phyloP scores from a whole-genome alignment of 2,329 filamentous ascomycete genomes.

The Pseudogymnoascus sp. region DNA sequence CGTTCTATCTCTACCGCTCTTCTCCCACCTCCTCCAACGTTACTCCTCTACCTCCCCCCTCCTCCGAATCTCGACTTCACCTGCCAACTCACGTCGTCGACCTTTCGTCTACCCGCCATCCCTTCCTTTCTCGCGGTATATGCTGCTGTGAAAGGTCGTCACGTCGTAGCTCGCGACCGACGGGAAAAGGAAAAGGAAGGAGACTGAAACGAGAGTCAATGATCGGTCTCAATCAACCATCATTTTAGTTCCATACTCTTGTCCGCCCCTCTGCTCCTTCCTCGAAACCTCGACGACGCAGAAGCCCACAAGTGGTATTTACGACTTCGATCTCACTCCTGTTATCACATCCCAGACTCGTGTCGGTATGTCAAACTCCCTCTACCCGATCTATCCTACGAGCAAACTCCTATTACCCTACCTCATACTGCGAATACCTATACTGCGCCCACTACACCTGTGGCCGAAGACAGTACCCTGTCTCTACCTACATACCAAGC shows the following conservation, averaged over 20 bases:
- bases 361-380: not conserved
- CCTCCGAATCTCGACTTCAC: not conserved
- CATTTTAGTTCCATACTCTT: not conserved
- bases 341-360: not conserved
- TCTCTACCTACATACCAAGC: not conserved
- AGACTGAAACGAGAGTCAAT: not conserved
- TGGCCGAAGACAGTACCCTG: not conserved
- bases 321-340: not conserved
- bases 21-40: not conserved
- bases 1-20: not conserved
- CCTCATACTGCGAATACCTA: not conserved
- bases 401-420: not conserved
- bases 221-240: not conserved
- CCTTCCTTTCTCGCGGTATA: not conserved
- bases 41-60: not conserved
- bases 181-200: not conserved
- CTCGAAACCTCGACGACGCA: not conserved
- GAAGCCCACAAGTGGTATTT: not conserved
- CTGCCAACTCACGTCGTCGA: not conserved
- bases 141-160: not conserved
- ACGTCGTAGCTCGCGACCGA: not conserved
- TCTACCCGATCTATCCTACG: not conserved
- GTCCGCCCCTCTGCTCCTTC: not conserved
- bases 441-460: not conserved
- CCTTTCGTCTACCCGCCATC: not conserved